A percentile compares a stretch with the other conserved stretches of the same genome.
Conservation (phyloP, 2,329 filamentous ascomycete species). For the Sarocladium brachiariae region DNA sequence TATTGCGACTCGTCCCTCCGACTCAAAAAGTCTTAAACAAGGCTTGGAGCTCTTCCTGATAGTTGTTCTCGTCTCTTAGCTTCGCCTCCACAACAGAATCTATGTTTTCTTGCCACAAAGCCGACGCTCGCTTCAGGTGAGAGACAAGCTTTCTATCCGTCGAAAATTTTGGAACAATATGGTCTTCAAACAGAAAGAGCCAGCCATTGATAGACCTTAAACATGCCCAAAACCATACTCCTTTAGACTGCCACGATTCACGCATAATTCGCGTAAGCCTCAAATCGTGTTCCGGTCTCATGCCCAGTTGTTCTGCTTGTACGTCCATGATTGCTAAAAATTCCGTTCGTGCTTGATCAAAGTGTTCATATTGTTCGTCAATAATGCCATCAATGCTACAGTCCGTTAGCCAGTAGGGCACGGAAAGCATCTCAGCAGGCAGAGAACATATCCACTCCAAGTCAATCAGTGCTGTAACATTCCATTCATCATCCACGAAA, state of each 20-base stretch:
- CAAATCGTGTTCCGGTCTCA: conserved; percentile 13
- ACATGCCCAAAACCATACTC: conserved; percentile 18
- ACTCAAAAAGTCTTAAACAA: too few species aligned
- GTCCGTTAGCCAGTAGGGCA: conserved; percentile 25
- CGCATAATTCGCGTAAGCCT: conserved; percentile 14
- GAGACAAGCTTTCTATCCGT: conserved; percentile 10
- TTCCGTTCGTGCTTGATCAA: conserved; percentile 10
- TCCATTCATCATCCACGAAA: conserved; percentile 26
- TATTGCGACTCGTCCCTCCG: too few species aligned
- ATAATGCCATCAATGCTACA: conserved; percentile 16
- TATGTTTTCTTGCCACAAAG: conserved; percentile 13
- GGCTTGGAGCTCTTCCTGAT: too few species aligned
- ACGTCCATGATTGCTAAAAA: conserved; percentile 15
- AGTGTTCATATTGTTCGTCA: conserved; percentile 12
- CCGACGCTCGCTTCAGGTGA: conserved; percentile 12
- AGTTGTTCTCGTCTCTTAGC: conserved; percentile 13
- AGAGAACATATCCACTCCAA: conserved; percentile 25
- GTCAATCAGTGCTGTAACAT: conserved; percentile 25
- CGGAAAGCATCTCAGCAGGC: conserved; percentile 21
- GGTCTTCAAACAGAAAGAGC: conserved; percentile 17
- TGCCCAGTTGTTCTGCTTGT: conserved; percentile 3
- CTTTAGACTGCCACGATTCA: conserved; percentile 15
- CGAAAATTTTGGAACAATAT: conserved; percentile 15
- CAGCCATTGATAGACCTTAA: conserved; percentile 15
- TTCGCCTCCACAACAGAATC: conserved; percentile 11